These are phyloP conservation scores for Aspergillus ochraceus DNA, from an alignment of 2,329 filamentous ascomycete genomes.

Conservation along the genomic window DNA sequence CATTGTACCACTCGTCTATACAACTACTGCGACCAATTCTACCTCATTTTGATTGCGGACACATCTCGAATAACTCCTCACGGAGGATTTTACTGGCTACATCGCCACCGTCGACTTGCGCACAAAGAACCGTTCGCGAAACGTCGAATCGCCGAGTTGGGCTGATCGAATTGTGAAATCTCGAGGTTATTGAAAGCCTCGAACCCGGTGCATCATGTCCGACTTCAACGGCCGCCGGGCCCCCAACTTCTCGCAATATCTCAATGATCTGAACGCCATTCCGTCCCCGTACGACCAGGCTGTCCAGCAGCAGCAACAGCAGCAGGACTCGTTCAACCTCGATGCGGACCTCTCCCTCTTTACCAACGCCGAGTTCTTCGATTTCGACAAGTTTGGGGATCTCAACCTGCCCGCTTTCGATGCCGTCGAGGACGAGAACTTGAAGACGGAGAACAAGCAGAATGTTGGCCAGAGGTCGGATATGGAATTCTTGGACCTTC, in stretches of 20 bases:
- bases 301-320: conserved; percentile 56
- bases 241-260: conserved; percentile 86
- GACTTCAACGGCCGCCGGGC: conserved; percentile 73
- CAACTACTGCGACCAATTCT: background rate
- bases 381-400: conserved; percentile 60
- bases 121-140: background rate
- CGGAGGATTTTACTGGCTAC: background rate
- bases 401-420: conserved; percentile 36
- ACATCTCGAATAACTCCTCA: background rate
- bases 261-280: conserved; percentile 78
- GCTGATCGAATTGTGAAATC: background rate
- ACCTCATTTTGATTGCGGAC: conserved; percentile 4
- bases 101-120: background rate
- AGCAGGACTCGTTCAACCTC: conserved; percentile 62
- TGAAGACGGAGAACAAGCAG: conserved; percentile 22
- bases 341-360: conserved; percentile 76
- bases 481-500: conserved; percentile 43
- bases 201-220: conserved; percentile 56
- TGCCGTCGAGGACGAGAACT: conserved; percentile 30
- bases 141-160: background rate
- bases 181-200: conserved; percentile 15
- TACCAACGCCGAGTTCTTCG: conserved; percentile 79
- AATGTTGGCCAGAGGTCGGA: conserved; percentile 28
- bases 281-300: conserved; percentile 64
- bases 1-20: background rate